Conservation (phyloP, 352 stramenopile species). For the Pythium periplocum region DNA sequence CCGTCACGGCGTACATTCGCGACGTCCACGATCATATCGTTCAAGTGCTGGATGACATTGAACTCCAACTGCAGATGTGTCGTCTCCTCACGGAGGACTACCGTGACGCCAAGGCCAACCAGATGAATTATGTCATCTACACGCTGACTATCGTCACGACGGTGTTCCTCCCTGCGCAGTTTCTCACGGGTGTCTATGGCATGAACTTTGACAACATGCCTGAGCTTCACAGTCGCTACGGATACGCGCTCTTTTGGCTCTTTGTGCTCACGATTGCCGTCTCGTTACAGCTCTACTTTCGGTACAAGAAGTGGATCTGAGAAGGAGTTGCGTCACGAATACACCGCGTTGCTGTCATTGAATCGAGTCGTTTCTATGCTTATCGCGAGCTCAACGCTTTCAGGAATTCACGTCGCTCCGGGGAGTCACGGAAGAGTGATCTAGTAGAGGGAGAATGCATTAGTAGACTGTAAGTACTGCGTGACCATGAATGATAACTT, state of each 20-base stretch:
- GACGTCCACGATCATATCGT: slow-evolving; percentile 83
- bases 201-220: slow-evolving; percentile 91
- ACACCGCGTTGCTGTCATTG: background rate
- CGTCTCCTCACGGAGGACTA: slow-evolving; percentile 76
- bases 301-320: slow-evolving; percentile 84
- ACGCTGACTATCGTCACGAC: slow-evolving; percentile 88
- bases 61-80: slow-evolving; percentile 79
- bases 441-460: slow-evolving; percentile 15
- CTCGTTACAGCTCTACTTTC: slow-evolving; percentile 73
- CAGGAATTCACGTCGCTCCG: slow-evolving; percentile 44
- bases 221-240: slow-evolving; percentile 75
- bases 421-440: slow-evolving; percentile 58
- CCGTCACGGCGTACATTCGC: slow-evolving; percentile 76
- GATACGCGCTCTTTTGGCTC: slow-evolving; percentile 82
- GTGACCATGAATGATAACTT: slow-evolving; percentile 7
- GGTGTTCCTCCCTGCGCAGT: slow-evolving; percentile 83
- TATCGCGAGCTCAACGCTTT: slow-evolving; percentile 1
- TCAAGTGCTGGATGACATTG: slow-evolving; percentile 76
- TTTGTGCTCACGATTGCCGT: slow-evolving; percentile 63
- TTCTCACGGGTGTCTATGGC: slow-evolving; percentile 85
- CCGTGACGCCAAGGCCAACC: slow-evolving; percentile 73
- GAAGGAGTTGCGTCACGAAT: background rate
- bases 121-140: slow-evolving; percentile 90
- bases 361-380: background rate
- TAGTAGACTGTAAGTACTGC: background rate